Evolutionary conservation across 495 filamentous ascomycete genomes (phyloP), one percentile per base, ranked within the genome.

Genomic region (Chlorociboria aeruginascens): DNA sequence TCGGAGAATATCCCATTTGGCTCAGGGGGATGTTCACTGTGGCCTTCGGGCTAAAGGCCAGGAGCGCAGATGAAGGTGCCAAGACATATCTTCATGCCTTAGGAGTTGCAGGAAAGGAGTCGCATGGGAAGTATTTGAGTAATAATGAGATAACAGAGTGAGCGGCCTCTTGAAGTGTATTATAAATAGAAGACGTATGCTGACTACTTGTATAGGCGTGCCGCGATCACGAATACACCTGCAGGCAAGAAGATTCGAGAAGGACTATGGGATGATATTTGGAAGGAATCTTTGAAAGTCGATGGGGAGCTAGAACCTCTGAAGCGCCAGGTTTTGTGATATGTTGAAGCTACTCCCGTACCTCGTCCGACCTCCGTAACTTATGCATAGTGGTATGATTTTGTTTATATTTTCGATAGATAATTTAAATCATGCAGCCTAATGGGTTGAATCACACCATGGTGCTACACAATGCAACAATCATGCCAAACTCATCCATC

Each of bases 71-170:
- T 8, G 52, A 56, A 32, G 62, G 53, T 11, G 46, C 40, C 13
- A 25, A 48, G 25, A 41, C 45, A 4, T 39, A 54, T 33, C 30
- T 65, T 13, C 43, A 60, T 17, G 53, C 55, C 32, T 36, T 53
- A 12, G 51, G 37, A 8, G 46, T 54, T 2, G 46, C 20, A 20
- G 58, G 55, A 7, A 9, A 30, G 57, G 40, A 63, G 29, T 55
- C 49, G 7, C 63, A 64, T 55, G 60, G 63, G 3, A 52, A 48
- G 31, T 64, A 55, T 44, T 32, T 59, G 29, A 34, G 13, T 29
- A 31, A 39, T 38, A 55, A 48, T 30, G 28, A 29, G 34, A 38
- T 57, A 11, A 20, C 25, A 0, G 12, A 10, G 49, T 52, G 32
- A 49, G 49, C n/a, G n/a, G n/a, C n/a, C n/a, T n/a, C n/a, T n/a